Percentiles rank a stretch among this genome's conserved stretches.
phyloP scores from a whole-genome alignment of 352 stramenopile genomes.

The Saprolegnia diclina region DNA sequence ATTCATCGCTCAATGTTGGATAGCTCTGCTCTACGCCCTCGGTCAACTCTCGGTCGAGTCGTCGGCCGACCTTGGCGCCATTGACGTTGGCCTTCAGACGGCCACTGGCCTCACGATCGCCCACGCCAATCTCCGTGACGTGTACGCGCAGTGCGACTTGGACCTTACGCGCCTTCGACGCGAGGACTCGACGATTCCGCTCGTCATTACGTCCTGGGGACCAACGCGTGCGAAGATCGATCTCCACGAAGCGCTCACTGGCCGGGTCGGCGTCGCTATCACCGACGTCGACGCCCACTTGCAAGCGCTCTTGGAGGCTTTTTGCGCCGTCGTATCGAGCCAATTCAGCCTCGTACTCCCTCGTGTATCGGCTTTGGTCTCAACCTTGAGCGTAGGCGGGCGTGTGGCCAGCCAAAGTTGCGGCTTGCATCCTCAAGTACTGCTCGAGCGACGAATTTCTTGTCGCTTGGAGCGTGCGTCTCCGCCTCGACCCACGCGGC shows the following conservation, averaged over 20 bases:
- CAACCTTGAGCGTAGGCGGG: slow-evolving; percentile 43
- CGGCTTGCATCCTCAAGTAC: slow-evolving; percentile 38
- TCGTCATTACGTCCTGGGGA: background rate
- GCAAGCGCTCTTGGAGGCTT: background rate
- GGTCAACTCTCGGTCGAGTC: background rate
- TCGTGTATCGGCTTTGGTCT: slow-evolving; percentile 38
- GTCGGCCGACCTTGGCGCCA: background rate
- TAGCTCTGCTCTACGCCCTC: background rate
- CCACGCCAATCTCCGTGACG: background rate
- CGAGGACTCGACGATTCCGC: background rate
- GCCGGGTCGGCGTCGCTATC: background rate
- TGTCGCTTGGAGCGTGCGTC: slow-evolving; percentile 47
- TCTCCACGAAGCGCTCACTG: background rate
- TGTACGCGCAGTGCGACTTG: background rate
- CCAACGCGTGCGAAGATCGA: background rate
- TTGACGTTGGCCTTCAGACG: background rate
- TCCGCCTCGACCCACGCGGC: slow-evolving; percentile 35
- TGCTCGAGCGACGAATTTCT: slow-evolving; percentile 44
- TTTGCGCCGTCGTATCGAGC: background rate
- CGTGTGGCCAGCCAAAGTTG: slow-evolving; percentile 52
- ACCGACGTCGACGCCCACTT: background rate
- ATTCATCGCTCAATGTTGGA: background rate
- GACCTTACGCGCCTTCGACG: background rate
- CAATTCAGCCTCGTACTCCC: slow-evolving; percentile 38
- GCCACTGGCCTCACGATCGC: background rate